phyloP scores from a whole-genome alignment of 345 rosid genomes.

The Abelmoschus esculentus region DNA sequence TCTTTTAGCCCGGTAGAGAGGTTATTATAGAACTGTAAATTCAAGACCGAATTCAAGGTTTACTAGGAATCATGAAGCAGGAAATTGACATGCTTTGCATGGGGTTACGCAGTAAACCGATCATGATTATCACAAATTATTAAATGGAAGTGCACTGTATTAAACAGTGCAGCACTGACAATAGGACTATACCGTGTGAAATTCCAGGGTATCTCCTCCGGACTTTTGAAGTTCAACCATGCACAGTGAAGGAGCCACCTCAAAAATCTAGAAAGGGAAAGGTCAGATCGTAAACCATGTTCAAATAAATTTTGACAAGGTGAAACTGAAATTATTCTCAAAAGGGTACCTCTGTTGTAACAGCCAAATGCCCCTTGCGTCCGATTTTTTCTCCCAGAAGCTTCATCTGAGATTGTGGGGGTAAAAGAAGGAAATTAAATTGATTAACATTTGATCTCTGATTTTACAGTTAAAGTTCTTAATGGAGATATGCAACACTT shows the following conservation, averaged over 20 bases:
- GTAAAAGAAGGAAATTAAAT: neutral
- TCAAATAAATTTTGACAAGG: neutral
- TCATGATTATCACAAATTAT: neutral
- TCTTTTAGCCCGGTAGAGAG: slow-evolving; percentile 89
- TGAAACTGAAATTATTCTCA: neutral
- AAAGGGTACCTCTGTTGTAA: slow-evolving; percentile 75
- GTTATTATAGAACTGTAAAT: slow-evolving; percentile 75
- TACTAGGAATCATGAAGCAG: neutral
- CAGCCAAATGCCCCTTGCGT: slow-evolving; percentile 90
- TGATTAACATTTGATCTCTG: slow-evolving; percentile 4
- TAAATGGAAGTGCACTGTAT: neutral
- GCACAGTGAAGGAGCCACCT: slow-evolving; percentile 98
- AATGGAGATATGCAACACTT: neutral
- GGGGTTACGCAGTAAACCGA: neutral
- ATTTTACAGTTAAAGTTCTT: neutral
- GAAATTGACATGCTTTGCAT: neutral
- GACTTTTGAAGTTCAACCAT: slow-evolving; percentile 96
- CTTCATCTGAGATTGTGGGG: slow-evolving; percentile 52
- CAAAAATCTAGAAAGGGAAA: slow-evolving; percentile 49
- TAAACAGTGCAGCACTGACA: neutral
- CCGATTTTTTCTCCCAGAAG: slow-evolving; percentile 87
- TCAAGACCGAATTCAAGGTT: neutral
- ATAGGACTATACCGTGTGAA: slow-evolving; percentile 62
- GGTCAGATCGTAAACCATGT: neutral
- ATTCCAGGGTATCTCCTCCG: slow-evolving; percentile 95